Evolutionary conservation across 768 basidiomycete species (phyloP), one percentile per base, ranked within the genome.

Genomic region (Aureoboletus auriporus): DNA sequence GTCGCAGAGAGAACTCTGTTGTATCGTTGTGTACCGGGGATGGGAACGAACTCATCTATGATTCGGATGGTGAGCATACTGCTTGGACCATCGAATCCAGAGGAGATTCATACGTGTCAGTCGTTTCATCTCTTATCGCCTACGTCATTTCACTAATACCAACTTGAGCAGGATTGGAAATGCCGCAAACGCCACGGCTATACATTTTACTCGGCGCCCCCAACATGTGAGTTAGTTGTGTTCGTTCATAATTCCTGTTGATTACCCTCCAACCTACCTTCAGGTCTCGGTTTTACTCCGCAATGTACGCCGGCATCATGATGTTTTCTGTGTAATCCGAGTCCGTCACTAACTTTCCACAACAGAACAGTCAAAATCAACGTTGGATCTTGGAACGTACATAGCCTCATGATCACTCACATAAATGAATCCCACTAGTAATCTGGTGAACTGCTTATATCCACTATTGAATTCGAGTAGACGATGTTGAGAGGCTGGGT

Each of bases 361-460:
- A 3, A 37, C 33, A 39, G 52, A 54, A 44, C 38, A 36, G 28
- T 20, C 45, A 27, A 51, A 40, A 47, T n/a, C 53, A 54, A 35
- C 53, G 53, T 10, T 54, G 53, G 53, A 29, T 47, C 3, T 11
- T 53, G 33, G 52, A 53, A 44, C 49, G 46, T 11, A 28, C 6
- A 31, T 47, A 40, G 23, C 20, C 20, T 23, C 20, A 23, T 23
- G 20, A 23, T 23, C 20, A 4, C 20, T 23, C 4, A 23, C 20
- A 23, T 4, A 23, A 23, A 23, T 23, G 20, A 23, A 23, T 23
- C 2, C 20, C 20, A 23, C 20, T 4, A 23, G 20, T 23, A 23
- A 23, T 23, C 20, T 23, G 20, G 20, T 23, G 20, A 23, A 2
- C 20, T 23, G 20, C 20, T 23, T 23, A n/a, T n/a, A n/a, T n/a